Evolutionary conservation across 2,329 filamentous ascomycete species (phyloP).

Genomic region (Penicillium vulpinum): DNA sequence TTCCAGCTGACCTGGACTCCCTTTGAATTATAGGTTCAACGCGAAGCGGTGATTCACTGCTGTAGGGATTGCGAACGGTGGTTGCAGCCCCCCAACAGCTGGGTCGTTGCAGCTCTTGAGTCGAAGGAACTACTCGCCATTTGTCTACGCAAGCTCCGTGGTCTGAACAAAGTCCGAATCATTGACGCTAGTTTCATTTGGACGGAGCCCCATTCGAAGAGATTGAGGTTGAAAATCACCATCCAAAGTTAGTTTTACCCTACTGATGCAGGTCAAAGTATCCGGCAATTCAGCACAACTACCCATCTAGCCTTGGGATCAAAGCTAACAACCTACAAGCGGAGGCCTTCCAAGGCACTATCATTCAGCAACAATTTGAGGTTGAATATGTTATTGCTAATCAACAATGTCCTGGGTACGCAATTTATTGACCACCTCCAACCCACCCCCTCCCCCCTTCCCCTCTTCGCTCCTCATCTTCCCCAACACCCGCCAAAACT

Average conservation of each 20-base stretch:
- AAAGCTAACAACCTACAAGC: constrained; percentile 63
- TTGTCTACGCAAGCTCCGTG: constrained; percentile 83
- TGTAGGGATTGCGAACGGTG: constrained; percentile 95
- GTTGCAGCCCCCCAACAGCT: constrained; percentile 81
- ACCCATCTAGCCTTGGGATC: neutral
- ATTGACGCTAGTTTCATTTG: constrained; percentile 96
- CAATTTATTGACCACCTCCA: neutral
- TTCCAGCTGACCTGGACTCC: neutral
- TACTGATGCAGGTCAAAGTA: neutral
- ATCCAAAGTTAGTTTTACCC: constrained; percentile 45
- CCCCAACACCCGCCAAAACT: too few relatives aligned
- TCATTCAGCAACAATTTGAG: constrained; percentile 91
- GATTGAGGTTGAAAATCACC: constrained; percentile 93
- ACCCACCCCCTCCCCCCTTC: too few relatives aligned
- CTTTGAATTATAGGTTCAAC: constrained; percentile 56
- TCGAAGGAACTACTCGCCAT: constrained; percentile 89
- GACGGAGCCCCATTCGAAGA: constrained; percentile 94
- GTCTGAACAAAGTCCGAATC: constrained; percentile 85
- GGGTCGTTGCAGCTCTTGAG: constrained; percentile 81
- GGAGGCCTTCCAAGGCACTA: constrained; percentile 64
- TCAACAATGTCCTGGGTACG: constrained; percentile 78
- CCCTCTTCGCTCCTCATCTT: too few relatives aligned
- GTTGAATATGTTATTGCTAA: constrained; percentile 87
- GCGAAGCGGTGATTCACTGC: constrained; percentile 85
- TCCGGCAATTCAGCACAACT: neutral